phyloP scores from a whole-genome alignment of 305 asterid species.

The Fraxinus latifolia region DNA sequence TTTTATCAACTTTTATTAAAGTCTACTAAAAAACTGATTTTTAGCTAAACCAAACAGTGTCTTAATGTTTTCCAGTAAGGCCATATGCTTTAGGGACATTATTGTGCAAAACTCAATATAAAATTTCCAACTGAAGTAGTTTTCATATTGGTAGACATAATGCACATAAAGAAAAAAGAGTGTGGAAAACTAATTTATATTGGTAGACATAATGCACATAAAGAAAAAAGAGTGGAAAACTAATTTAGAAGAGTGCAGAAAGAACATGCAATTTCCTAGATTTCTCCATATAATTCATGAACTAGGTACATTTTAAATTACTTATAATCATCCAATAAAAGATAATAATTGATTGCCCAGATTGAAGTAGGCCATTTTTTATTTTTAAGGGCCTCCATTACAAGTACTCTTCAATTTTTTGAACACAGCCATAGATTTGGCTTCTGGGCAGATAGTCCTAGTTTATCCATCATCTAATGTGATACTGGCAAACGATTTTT shows the following conservation, averaged over 20 bases:
- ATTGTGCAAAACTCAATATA: not conserved
- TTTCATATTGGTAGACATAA: not conserved
- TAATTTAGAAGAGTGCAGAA: not conserved
- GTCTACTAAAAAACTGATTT: not conserved
- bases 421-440: not conserved
- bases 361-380: not conserved
- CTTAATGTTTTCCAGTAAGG: not conserved
- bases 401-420: not conserved
- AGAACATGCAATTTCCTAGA: not conserved
- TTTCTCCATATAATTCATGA: not conserved
- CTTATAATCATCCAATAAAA: not conserved
- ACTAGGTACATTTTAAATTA: not conserved
- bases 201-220: not conserved
- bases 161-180: not conserved
- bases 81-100: not conserved
- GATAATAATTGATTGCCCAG: not conserved
- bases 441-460: not conserved
- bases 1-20: not conserved
- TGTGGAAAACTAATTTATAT: not conserved
- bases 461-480: not conserved
- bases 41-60: not conserved
- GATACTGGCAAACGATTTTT: not conserved
- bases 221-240: not conserved
- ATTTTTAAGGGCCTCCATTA: not conserved
- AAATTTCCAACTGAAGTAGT: not conserved